Base-by-base conservation (phyloP, 163 green algal genomes). In the Dunaliella salina region DNA sequence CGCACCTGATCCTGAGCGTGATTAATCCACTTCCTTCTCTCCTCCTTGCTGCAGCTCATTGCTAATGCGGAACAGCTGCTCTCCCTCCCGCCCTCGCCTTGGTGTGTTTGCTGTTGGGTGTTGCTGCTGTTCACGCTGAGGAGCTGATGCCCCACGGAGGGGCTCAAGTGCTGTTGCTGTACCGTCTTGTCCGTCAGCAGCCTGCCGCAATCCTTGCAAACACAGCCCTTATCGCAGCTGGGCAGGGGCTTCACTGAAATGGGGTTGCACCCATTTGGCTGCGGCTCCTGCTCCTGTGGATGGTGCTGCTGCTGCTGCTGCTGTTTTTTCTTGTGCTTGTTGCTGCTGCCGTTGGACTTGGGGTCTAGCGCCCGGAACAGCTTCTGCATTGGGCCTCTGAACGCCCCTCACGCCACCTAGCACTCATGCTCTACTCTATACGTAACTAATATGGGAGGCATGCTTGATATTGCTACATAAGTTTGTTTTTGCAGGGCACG, bases 11-110 rank as follows among this genome's bases (percentile, higher is more conserved):
- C 81, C 59, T 84, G 57, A 13, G 59, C 81, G 12, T 46, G 59
- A 25, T 24, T 12, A 72, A 84, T 75, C 81, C 81, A 84, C 25
- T 29, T 50, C 18, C 81, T 40, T 25, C 81, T 46, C 40, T 84
- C 85, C 32, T 82, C 79, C 79, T 82, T 82, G 24, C 24, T 75
- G 63, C 63, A 75, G 63, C 24, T 75, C 63, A 75, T 75, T 75
- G 22, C 24, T 29, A 29, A 26, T 15, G 63, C 63, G 22, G 4
- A 8, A 12, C 22, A 29, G 63, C 63, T 30, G 63, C 24, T 26
- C 63, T 30, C 22, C 63, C 63, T 29, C 24, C 63, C 63, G 24
- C 24, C 63, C 63, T 29, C 63, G 63, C 15, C 57, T 18, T 75
- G 63, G 22, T 75, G 63, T 29, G 63, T 29, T 30, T 30, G 22